Evolutionary conservation across 352 stramenopile genomes (phyloP), one percentile per base, ranked within the genome.

Genomic region (Phytophthora sansomeana): DNA sequence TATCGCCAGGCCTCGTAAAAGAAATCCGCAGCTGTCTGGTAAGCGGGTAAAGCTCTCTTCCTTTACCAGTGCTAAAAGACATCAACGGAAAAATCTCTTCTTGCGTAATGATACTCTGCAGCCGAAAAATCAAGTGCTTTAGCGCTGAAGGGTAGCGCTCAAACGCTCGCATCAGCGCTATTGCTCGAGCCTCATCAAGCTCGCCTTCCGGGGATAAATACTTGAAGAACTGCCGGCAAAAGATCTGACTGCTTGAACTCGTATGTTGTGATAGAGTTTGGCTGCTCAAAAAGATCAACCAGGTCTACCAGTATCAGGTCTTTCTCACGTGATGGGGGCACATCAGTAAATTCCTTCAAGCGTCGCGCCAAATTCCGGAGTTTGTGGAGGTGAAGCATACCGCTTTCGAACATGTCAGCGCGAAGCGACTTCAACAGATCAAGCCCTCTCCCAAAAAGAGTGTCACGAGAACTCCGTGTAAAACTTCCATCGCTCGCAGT

Each of bases 221-320:
- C 8, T n/a, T 77, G 54, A 28, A 92, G 60, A 38, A 96, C 63
- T 1, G 85, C 80, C 28, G 83, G 77, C 7, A 96, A 72, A 1
- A 96, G 62, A 43, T 87, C 74, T 2, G 86, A 96, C 35, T 93
- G 86, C 50, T 92, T 93, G 62, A 96, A 92, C 48, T 96, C 87
- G 30, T 92, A 91, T 1, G 83, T 89, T 19, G 87, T 96, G 43
- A 96, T 90, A 10, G 81, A 85, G 52, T 90, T 88, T 32, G 81
- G 67, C 43, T 92, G 74, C 19, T 92, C 82, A 50, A 94, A 91
- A 24, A 94, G 63, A 46, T 94, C 86, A 33, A 92, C 79, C 19
- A 94, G 69, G 63, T 92, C 86, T 11, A 89, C 60, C 16, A 93
- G 65, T 24, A 86, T 73, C 9, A 90, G 58, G n/a, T 90, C 70